Evolutionary conservation across 805 yeast genomes (phyloP).

Genomic region (Sugiyamaella qingdaonensis): DNA sequence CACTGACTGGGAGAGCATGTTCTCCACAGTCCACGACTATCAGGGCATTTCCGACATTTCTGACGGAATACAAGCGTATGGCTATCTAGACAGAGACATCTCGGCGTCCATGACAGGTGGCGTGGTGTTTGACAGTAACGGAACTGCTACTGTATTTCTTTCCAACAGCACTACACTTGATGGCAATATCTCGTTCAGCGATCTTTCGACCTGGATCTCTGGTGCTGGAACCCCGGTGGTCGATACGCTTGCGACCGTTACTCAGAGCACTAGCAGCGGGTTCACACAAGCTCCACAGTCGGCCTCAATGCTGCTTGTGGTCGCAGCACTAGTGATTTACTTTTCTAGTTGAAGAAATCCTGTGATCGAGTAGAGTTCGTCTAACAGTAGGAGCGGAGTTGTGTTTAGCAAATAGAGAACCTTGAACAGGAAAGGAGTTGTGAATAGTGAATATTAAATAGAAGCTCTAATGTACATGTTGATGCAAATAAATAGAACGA

Average conservation of each 20-base stretch:
- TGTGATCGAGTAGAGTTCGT: no score
- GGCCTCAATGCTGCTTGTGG: no score
- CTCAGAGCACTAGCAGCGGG: background rate
- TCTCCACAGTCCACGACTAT: slow-evolving; percentile 1
- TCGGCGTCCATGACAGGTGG: slow-evolving; percentile 2
- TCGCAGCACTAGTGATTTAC: no score
- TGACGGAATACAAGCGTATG: background rate
- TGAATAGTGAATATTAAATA: no score
- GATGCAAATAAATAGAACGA: no score
- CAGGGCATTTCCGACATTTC: slow-evolving; percentile 1
- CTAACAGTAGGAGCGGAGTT: no score
- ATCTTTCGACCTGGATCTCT: background rate
- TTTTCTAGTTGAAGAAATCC: no score
- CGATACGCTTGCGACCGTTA: background rate
- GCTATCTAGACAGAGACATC: background rate
- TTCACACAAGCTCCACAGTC: no score
- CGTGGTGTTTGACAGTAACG: slow-evolving; percentile 5
- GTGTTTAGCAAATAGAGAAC: no score
- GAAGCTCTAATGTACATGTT: no score
- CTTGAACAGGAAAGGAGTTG: no score
- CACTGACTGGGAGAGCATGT: background rate
- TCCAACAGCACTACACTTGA: background rate
- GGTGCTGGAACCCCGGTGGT: background rate
- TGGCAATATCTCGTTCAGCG: background rate
- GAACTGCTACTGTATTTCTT: slow-evolving; percentile 5